Evolutionary conservation across 2,329 filamentous ascomycete species (phyloP), one percentile per base, ranked within the genome.

Genomic region (Leptoxyphium fumago): DNA sequence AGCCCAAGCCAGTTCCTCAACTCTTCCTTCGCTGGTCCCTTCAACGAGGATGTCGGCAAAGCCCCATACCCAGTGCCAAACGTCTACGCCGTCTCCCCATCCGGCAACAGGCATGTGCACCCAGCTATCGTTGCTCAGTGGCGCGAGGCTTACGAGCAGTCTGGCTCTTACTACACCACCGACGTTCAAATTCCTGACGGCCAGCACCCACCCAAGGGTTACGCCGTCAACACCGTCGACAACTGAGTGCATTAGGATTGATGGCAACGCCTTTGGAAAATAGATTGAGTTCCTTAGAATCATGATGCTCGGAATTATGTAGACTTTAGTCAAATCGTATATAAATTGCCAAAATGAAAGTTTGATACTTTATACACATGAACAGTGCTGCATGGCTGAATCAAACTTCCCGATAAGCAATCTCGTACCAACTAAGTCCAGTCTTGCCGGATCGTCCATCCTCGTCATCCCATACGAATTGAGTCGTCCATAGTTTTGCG

Each of bases 181-280:
- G 50, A 50, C 29, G 54, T 58, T 6, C 45, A 50, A 30, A 58
- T 61, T 43, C 56, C 59, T 17, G 60, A 62, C 30, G 60, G 58
- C 1, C 52, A 58, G 42, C 51, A 60, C 46, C 58, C 57, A n/a
- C 58, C 59, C 8, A 41, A 45, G 36, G 58, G 57, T 15, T 60
- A 54, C 32, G 48, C 46, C 42, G 39, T 43, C 38, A 51, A 50
- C 46, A 38, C 15, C 38, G 44, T 41, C 26, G 32, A 32, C 10
- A 42, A 39, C 26, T 45, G 21, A n/a, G 13, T n/a, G 32, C 11
- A 13, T 26, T 26, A 26, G 3, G 21, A 26, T 26, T 3, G 7
- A 26, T 7, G 21, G 7, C 21, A 15, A 9, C 3, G 5, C 32
- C 4, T 36, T 9, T 13, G 3, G 32, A 3, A 36, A 13, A 36